A percentile compares a stretch with the other conserved stretches of the same genome.
Evolutionary conservation across 169 alveolate species (phyloP).

Genomic region (Cryptosporidium sp.): DNA sequence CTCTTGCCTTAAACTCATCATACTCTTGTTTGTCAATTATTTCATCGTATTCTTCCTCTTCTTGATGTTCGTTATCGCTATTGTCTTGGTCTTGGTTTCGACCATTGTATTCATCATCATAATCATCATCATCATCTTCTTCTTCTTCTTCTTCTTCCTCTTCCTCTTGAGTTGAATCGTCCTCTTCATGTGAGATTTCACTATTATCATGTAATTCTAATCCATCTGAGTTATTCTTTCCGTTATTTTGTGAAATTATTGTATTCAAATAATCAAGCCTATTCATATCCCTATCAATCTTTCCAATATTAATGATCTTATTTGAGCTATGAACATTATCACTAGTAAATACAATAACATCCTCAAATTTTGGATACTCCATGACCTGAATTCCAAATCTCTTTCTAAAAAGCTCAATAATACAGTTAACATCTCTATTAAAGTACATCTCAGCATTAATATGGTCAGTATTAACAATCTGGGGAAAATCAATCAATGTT

Average conservation of each 20-base stretch:
- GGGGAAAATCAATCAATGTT: slow-evolving; percentile 95
- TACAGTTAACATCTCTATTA: slow-evolving; percentile 94
- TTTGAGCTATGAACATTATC: slow-evolving; percentile 69
- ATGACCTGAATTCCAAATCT: slow-evolving; percentile 91
- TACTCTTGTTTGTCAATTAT: slow-evolving; percentile 15
- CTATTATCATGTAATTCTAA: neutral
- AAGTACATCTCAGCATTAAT: slow-evolving; percentile 94
- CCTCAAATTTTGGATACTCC: slow-evolving; percentile 88
- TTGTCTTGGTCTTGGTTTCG: slow-evolving; percentile 52
- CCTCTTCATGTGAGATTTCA: slow-evolving; percentile 4
- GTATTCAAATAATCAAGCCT: slow-evolving; percentile 81
- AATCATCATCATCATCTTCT: slow-evolving; percentile 72
- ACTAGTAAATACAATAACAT: slow-evolving; percentile 24
- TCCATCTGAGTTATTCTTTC: neutral
- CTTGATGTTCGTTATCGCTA: slow-evolving; percentile 76
- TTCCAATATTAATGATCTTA: slow-evolving; percentile 80
- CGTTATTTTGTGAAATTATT: slow-evolving; percentile 57
- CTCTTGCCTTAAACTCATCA: slow-evolving; percentile 19
- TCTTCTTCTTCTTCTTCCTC: slow-evolving; percentile 70
- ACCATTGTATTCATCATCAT: slow-evolving; percentile 25
- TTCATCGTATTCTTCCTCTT: slow-evolving; percentile 58
- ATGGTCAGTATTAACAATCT: slow-evolving; percentile 95
- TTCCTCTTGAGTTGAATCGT: slow-evolving; percentile 40
- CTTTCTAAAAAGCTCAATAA: slow-evolving; percentile 90
- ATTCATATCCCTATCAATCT: slow-evolving; percentile 83